Base-by-base conservation (phyloP, 257 asterid genomes). In the Gentiana macrophylla region DNA sequence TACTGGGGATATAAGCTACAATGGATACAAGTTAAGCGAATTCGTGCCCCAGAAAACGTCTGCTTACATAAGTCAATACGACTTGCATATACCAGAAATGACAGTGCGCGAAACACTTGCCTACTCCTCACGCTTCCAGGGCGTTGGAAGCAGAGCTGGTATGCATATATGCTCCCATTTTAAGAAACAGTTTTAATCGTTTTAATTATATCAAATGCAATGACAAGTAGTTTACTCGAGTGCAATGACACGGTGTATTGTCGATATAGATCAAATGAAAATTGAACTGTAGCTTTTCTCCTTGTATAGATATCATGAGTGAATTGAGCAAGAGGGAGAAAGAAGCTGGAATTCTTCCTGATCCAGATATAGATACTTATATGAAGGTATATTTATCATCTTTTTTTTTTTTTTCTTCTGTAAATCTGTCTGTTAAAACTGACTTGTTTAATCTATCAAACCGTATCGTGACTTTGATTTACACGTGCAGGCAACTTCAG, bases 31-130 rank as follows among this genome's bases (percentile, higher is more conserved):
- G 57, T 72, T 83, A 47, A 61, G 66, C 53, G 88, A 83, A 65
- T 77, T 83, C 67, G 83, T 75, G 58, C 80, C 85, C 1, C 93
- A 83, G 69, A 83, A 83, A 70, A 83, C 89, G 2, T 78, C 93
- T 59, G 93, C 89, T 35, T 83, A 80, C 58, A 70, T 80, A 15
- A 83, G 93, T 71, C 93, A 83, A 70, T 60, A 76, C 52, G 93
- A 83, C 56, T 72, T 80, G 46, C 93, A 83, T 63, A 76, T 59
- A 54, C 83, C 86, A 11, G 93, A 83, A 71, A 80, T 83, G 88
- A 83, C 88, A 49, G 88, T 83, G 34, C 70, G 83, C 61, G 88
- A 83, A 74, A 78, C 80, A 50, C 74, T 80, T 33, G 86, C 78
- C 68, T 83, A 75, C 63, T 80, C 92, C 3, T 66, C 82, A 37